Conservation (phyloP, 2,329 filamentous ascomycete genomes). For the Penicillium sp. region DNA sequence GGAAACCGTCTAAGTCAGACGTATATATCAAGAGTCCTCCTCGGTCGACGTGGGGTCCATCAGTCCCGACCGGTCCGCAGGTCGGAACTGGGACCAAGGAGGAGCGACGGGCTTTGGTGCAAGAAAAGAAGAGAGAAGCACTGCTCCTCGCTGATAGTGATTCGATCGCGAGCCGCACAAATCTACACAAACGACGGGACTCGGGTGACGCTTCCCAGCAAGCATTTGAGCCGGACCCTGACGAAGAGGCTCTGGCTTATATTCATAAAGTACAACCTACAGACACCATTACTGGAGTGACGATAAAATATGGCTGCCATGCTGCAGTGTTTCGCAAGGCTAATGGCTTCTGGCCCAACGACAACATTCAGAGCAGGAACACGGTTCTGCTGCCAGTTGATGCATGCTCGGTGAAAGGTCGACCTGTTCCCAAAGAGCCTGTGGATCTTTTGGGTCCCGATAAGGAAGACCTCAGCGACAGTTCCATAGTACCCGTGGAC, state of each 20-base stretch:
- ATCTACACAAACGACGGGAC: conserved; percentile 46
- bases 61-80: conserved; percentile 29
- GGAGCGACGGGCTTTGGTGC: conserved; percentile 44
- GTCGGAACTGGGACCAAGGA: conserved; percentile 42
- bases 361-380: conserved; percentile 80
- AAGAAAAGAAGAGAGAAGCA: conserved; percentile 48
- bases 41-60: conserved; percentile 43
- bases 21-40: conserved; percentile 27
- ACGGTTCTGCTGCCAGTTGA: conserved; percentile 82
- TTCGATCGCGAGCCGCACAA: conserved; percentile 32
- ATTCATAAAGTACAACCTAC: conserved; percentile 76
- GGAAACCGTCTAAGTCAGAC: conserved; percentile 41
- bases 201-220: conserved; percentile 38
- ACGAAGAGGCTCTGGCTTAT: conserved; percentile 79
- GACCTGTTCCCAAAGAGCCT: conserved; percentile 44
- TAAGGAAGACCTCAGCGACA: conserved; percentile 33
- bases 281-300: conserved; percentile 87
- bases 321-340: conserved; percentile 77
- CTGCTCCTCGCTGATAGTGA: conserved; percentile 45
- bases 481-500: conserved; percentile 32
- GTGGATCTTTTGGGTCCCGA: conserved; percentile 28
- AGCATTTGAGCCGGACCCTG: conserved; percentile 48
- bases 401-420: conserved; percentile 78
- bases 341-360: conserved; percentile 92
- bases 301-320: conserved; percentile 83